Conservation (phyloP, 2,329 filamentous ascomycete genomes). For the Sclerotinia glacialis region DNA sequence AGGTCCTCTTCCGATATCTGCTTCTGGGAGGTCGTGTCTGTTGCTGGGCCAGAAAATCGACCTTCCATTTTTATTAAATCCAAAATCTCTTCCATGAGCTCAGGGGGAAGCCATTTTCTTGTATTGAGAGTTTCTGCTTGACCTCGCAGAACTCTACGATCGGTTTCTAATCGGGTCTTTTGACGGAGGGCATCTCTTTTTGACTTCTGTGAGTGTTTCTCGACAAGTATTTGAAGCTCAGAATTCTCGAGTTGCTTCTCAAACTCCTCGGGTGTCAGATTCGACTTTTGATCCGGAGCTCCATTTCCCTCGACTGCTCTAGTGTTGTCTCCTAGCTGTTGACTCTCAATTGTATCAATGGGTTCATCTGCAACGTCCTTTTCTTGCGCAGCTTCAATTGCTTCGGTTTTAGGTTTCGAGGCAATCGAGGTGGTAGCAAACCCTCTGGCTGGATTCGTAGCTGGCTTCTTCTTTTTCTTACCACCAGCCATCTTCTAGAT, state of each 20-base stretch:
- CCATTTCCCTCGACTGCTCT: conserved; percentile 22
- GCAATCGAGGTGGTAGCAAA: conserved; percentile 93
- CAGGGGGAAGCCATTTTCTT: conserved; percentile 75
- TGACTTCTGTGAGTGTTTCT: conserved; percentile 76
- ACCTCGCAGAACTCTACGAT: conserved; percentile 74
- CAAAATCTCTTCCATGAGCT: conserved; percentile 74
- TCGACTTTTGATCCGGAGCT: conserved; percentile 41
- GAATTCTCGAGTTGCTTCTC: conserved; percentile 85
- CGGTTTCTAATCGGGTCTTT: conserved; percentile 74
- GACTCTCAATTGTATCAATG: conserved; percentile 24
- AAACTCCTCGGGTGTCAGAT: conserved; percentile 78
- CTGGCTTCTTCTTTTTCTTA: conserved; percentile 85
- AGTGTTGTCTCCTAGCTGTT: background rate
- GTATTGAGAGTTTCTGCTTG: conserved; percentile 73
- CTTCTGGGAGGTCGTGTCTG: conserved; percentile 44
- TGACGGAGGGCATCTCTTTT: conserved; percentile 77
- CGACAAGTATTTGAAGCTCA: conserved; percentile 83
- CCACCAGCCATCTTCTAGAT: conserved; percentile 57
- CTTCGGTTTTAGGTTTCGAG: conserved; percentile 72
- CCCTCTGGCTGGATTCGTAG: conserved; percentile 81
- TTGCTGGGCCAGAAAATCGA: conserved; percentile 47
- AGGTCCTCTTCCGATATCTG: conserved; percentile 72
- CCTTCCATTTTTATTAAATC: conserved; percentile 67
- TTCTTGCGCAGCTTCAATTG: conserved; percentile 36
- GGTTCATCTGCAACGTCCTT: conserved; percentile 31